Conservation (phyloP, 331 rosid species). For the Stylosanthes scabra region DNA sequence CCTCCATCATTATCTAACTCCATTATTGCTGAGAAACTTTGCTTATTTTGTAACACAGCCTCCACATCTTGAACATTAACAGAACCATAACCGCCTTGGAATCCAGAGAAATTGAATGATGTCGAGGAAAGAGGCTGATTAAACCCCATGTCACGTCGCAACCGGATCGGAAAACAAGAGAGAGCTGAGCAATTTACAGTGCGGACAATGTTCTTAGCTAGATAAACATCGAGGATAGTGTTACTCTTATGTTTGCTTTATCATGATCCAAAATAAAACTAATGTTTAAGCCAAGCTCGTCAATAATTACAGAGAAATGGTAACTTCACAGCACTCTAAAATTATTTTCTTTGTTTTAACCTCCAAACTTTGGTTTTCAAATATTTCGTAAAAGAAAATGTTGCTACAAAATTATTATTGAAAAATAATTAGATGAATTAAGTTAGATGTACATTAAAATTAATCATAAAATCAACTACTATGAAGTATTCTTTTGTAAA, state of each 20-base stretch:
- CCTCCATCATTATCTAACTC: constrained; percentile 21
- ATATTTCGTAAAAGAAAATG: too few relatives aligned
- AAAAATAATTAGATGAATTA: too few relatives aligned
- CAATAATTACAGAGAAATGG: too few relatives aligned
- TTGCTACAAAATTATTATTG: too few relatives aligned
- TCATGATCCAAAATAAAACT: constrained; percentile 9
- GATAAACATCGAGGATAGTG: constrained; percentile 25
- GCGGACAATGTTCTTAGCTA: constrained; percentile 19
- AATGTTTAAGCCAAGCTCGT: constrained; percentile 1
- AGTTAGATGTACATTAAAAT: too few relatives aligned
- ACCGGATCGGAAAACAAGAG: neutral
- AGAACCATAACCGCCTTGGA: constrained; percentile 36
- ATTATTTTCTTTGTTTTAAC: too few relatives aligned
- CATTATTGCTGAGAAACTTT: constrained; percentile 12
- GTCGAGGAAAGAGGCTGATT: constrained; percentile 38
- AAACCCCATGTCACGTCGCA: constrained; percentile 36
- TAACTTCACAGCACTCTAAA: too few relatives aligned
- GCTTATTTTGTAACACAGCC: constrained; percentile 24
- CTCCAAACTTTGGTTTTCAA: too few relatives aligned
- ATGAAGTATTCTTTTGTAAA: too few relatives aligned
- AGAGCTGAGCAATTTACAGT: neutral
- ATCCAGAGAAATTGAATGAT: constrained; percentile 46
- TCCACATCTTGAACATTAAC: constrained; percentile 15
- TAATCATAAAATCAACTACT: too few relatives aligned
- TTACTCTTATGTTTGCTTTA: neutral